These are phyloP conservation scores for Fimicolochytrium jonesii DNA, from an alignment of 192 early-diverging fungal genomes.

Conservation along the genomic window DNA sequence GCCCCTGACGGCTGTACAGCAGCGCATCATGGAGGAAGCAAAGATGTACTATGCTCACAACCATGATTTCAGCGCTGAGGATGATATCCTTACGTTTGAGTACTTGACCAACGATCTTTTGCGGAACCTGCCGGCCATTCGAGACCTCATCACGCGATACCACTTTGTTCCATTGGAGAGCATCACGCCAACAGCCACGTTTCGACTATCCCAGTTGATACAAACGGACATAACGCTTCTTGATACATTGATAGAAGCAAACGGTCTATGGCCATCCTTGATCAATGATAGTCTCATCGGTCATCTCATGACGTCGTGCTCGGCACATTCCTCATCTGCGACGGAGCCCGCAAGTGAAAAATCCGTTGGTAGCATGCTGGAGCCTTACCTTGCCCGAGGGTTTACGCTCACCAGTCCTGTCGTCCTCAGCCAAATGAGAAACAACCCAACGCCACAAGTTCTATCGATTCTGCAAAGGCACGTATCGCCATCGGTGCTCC, in stretches of 20 bases:
- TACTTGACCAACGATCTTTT: conserved; percentile 5
- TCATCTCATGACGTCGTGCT: neutral
- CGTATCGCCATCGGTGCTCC: conserved; percentile 7
- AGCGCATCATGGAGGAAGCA: neutral
- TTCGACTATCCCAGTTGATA: conserved; percentile 23
- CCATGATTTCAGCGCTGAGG: neutral
- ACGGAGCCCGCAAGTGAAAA: neutral
- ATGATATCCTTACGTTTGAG: conserved; percentile 16
- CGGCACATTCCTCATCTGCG: neutral
- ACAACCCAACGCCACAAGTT: neutral
- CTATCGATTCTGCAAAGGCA: neutral
- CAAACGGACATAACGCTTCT: conserved; percentile 14
- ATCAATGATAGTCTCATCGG: conserved; percentile 20
- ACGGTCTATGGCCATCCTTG: conserved; percentile 1
- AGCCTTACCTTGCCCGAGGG: conserved; percentile 5
- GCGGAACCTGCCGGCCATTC: neutral
- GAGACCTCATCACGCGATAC: conserved; percentile 12
- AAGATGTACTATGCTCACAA: neutral
- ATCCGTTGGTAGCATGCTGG: neutral
- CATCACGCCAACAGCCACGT: conserved; percentile 9
- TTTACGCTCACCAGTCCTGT: conserved; percentile 10
- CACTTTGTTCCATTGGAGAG: conserved; percentile 17
- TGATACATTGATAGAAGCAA: conserved; percentile 9
- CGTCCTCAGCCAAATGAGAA: neutral
- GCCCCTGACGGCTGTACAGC: neutral